Evolutionary conservation across 2,329 filamentous ascomycete genomes (phyloP).

Genomic region (Macrophomina tecta): DNA sequence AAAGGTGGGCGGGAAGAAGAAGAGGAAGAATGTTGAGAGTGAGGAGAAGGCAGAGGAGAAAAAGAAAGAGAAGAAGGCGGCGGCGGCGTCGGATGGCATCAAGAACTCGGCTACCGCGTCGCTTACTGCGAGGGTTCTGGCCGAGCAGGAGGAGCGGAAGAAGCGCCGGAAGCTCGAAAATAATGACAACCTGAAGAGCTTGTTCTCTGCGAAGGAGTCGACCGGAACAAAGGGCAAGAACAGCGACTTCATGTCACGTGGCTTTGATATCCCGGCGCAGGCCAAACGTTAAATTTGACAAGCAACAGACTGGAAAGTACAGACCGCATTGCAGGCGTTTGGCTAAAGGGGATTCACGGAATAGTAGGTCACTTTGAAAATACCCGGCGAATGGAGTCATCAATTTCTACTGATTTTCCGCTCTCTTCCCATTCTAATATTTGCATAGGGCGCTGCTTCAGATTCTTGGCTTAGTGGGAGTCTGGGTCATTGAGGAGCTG

Average conservation of each 20-base stretch:
- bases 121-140: slow-evolving; percentile 83
- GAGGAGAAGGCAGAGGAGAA: slow-evolving; percentile 27
- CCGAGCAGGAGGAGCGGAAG: slow-evolving; percentile 82
- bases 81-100: slow-evolving; percentile 62
- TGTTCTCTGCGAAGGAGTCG: slow-evolving; percentile 51
- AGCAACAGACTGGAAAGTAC: neutral
- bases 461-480: neutral
- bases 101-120: slow-evolving; percentile 88
- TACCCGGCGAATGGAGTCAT: slow-evolving; percentile 16
- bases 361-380: neutral
- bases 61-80: slow-evolving; percentile 3
- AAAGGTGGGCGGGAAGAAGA: slow-evolving; percentile 68
- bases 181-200: slow-evolving; percentile 55
- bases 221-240: slow-evolving; percentile 47
- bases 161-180: slow-evolving; percentile 75
- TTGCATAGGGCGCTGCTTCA: neutral
- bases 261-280: slow-evolving; percentile 46
- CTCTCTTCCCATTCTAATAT: neutral
- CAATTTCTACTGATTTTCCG: neutral
- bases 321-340: slow-evolving; percentile 13
- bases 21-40: slow-evolving; percentile 59
- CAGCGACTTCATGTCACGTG: slow-evolving; percentile 58
- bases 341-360: neutral
- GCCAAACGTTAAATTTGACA: slow-evolving; percentile 7
- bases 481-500: neutral